Conservation (phyloP, 164 flowering plant genomes). For the Chloranthus sessilifolius region DNA sequence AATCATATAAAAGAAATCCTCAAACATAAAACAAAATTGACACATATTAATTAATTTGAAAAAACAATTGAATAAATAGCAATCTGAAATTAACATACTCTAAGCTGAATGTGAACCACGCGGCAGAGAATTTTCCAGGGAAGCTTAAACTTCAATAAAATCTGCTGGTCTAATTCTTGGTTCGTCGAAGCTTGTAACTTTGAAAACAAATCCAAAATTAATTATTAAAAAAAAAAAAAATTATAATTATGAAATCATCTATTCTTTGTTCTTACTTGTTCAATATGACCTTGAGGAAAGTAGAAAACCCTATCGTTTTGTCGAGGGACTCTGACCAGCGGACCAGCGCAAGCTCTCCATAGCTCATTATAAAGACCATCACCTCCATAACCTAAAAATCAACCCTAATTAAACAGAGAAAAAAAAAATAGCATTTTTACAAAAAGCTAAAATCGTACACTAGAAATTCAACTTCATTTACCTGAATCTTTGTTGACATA, state of each 20-base stretch:
- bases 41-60: not conserved
- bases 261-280: constrained; percentile 61
- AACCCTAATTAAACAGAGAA: too few species aligned
- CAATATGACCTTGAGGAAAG: constrained; percentile 95
- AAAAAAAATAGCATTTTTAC: too few species aligned
- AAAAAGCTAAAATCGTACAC: constrained; percentile 2
- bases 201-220: constrained; percentile 6
- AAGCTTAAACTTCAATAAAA: constrained; percentile 52
- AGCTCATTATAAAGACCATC: constrained; percentile 60
- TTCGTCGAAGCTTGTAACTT: constrained; percentile 84
- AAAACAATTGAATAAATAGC: constrained; percentile 2
- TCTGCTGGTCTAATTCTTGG: constrained; percentile 60
- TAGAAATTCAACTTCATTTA: too few species aligned
- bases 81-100: constrained; percentile 28
- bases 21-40: too few species aligned
- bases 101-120: constrained; percentile 45
- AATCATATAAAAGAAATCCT: not conserved
- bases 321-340: constrained; percentile 72
- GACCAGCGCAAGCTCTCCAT: constrained; percentile 94
- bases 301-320: constrained; percentile 61
- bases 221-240: not conserved
- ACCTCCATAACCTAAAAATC: constrained; percentile 18
- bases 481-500: too few species aligned
- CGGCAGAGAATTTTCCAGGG: constrained; percentile 73
- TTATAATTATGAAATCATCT: constrained; percentile 3